phyloP scores from a whole-genome alignment of 1,139 yeast genomes.

The Suhomyces kunorum region DNA sequence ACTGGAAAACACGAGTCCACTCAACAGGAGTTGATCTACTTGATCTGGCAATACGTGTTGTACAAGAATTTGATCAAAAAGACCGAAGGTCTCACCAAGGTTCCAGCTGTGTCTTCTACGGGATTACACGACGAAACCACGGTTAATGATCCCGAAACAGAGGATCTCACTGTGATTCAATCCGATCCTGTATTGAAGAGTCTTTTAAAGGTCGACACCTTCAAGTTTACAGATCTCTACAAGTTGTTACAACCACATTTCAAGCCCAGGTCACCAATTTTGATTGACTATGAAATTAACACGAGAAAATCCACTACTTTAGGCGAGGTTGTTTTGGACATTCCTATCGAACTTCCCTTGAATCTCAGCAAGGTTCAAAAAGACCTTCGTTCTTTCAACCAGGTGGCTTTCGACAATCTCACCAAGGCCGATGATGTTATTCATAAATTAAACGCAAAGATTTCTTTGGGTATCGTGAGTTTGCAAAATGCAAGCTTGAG shows the following conservation, averaged over 20 bases:
- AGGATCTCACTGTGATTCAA: slow-evolving; percentile 51
- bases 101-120: slow-evolving; percentile 40
- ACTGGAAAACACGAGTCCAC: slow-evolving; percentile 78
- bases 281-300: slow-evolving; percentile 69
- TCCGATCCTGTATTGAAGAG: slow-evolving; percentile 67
- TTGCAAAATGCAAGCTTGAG: slow-evolving; percentile 57
- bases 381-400: slow-evolving; percentile 42
- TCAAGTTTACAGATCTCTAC: slow-evolving; percentile 74
- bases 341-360: slow-evolving; percentile 61
- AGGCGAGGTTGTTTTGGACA: slow-evolving; percentile 79
- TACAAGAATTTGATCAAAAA: slow-evolving; percentile 64
- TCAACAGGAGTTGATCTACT: slow-evolving; percentile 82
- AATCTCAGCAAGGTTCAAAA: slow-evolving; percentile 42
- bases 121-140: slow-evolving; percentile 16
- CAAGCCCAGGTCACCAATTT: slow-evolving; percentile 78
- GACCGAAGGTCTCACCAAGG: slow-evolving; percentile 32
- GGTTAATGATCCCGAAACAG: slow-evolving; percentile 26
- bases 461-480: slow-evolving; percentile 62
- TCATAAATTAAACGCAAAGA: slow-evolving; percentile 58
- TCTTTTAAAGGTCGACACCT: slow-evolving; percentile 53
- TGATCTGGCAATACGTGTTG: slow-evolving; percentile 86
- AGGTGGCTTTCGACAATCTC: slow-evolving; percentile 40
- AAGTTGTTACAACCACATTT: slow-evolving; percentile 61
- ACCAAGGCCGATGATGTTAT: slow-evolving; percentile 51
- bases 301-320: slow-evolving; percentile 76